Conservation (phyloP, 345 rosid genomes). For the Syzygium aqueum region DNA sequence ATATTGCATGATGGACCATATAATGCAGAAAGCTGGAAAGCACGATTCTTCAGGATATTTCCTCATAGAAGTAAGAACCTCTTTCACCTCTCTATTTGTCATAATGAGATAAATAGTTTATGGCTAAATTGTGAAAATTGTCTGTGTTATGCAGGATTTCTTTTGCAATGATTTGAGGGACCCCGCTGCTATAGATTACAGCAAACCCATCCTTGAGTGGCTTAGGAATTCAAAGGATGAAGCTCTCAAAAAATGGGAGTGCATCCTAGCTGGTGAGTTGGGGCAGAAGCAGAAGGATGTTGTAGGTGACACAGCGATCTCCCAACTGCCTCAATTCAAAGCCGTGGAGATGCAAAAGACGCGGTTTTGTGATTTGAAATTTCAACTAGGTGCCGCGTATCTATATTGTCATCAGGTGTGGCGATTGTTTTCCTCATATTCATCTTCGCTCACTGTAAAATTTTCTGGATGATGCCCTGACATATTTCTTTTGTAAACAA, state of each 20-base stretch:
- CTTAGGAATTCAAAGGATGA: conserved; percentile 61
- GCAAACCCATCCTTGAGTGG: conserved; percentile 74
- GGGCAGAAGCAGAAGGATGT: conserved; percentile 42
- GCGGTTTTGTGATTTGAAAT: conserved; percentile 56
- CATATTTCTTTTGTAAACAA: background rate
- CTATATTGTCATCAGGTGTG: conserved; percentile 85
- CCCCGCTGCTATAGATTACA: conserved; percentile 50
- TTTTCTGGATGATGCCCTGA: background rate
- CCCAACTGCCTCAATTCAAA: conserved; percentile 46
- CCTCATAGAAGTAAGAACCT: conserved; percentile 58
- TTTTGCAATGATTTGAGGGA: conserved; percentile 77
- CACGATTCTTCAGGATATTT: conserved; percentile 87
- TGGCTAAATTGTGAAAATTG: background rate
- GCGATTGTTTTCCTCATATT: background rate
- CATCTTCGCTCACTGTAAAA: background rate
- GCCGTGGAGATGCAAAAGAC: conserved; percentile 49
- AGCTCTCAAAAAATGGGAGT: conserved; percentile 63
- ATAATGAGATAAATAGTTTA: background rate
- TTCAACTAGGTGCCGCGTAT: conserved; percentile 79
- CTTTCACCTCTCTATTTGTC: background rate
- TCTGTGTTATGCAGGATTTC: conserved; percentile 35
- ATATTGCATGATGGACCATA: conserved; percentile 59
- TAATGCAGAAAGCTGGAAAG: conserved; percentile 62
- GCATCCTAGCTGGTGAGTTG: conserved; percentile 48
- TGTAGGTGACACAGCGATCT: conserved; percentile 25